These are phyloP conservation scores for Chalciporus sphaerocephalus DNA, from an alignment of 768 basidiomycete species.

Conservation along the genomic window DNA sequence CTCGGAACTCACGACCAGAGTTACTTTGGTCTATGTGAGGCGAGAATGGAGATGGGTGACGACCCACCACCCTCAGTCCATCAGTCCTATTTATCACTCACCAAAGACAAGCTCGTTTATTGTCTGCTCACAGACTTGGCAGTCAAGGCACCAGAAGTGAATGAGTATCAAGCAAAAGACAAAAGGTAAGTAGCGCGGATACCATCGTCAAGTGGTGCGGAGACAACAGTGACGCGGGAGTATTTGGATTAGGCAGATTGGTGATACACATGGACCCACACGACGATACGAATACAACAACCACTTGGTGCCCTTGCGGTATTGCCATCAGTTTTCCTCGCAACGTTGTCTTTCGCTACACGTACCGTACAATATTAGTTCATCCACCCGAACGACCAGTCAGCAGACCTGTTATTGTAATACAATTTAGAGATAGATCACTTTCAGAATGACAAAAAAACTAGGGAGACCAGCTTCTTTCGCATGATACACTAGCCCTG, in stretches of 20 bases:
- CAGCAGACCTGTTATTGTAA: too few relatives aligned
- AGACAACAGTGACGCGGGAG: conserved; percentile 14
- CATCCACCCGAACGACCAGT: too few relatives aligned
- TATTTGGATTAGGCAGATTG: background rate
- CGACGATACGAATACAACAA: conserved; percentile 16
- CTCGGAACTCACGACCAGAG: background rate
- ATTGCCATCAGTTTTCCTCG: conserved; percentile 4
- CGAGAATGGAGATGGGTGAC: background rate
- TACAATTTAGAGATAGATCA: too few relatives aligned
- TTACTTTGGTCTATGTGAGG: background rate
- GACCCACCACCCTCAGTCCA: background rate
- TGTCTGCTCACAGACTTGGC: background rate
- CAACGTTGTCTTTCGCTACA: conserved; percentile 9
- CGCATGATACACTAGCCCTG: too few relatives aligned
- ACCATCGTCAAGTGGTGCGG: conserved; percentile 9
- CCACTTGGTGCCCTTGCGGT: background rate
- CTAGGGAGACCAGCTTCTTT: too few relatives aligned
- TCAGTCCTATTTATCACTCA: background rate
- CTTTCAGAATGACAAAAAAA: too few relatives aligned
- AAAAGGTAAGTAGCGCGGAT: background rate
- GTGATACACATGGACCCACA: conserved; percentile 23
- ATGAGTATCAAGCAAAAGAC: background rate
- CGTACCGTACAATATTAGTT: background rate
- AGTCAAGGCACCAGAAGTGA: background rate
- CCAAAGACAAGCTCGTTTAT: background rate